These are phyloP conservation scores for Colletotrichum tofieldiae DNA, from an alignment of 2,329 filamentous ascomycete genomes.

Conservation along the genomic window DNA sequence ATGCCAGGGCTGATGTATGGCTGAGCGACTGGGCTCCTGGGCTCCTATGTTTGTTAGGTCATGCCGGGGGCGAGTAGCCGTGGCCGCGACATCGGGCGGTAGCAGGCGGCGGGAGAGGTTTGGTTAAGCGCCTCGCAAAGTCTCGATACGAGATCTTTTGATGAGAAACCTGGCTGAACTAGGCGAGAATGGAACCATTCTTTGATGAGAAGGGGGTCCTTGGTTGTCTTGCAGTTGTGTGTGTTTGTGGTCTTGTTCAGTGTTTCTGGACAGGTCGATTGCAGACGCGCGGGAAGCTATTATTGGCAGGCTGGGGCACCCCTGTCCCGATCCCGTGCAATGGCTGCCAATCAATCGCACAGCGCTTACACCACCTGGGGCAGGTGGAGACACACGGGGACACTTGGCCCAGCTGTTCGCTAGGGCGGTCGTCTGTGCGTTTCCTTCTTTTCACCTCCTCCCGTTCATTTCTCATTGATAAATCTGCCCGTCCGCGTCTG, in stretches of 20 bases:
- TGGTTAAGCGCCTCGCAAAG: slow-evolving; percentile 36
- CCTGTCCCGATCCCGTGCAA: slow-evolving; percentile 20
- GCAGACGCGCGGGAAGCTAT: slow-evolving; percentile 44
- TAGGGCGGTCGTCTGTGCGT: neutral
- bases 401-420: slow-evolving; percentile 18
- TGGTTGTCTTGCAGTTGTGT: neutral
- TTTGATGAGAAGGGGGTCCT: slow-evolving; percentile 13
- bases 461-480: neutral
- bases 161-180: neutral
- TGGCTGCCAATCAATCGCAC: slow-evolving; percentile 35
- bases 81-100: slow-evolving; percentile 6
- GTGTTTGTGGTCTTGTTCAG: slow-evolving; percentile 5
- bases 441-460: neutral
- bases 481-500: neutral
- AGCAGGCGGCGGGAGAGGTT: slow-evolving; percentile 3
- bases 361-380: slow-evolving; percentile 41
- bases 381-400: slow-evolving; percentile 14
- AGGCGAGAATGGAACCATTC: no score
- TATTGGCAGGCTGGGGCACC: slow-evolving; percentile 37
- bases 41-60: neutral
- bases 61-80: neutral
- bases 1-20: neutral
- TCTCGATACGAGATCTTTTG: slow-evolving; percentile 25
- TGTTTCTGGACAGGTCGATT: slow-evolving; percentile 34
- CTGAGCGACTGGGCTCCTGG: neutral